These are phyloP conservation scores for Pseudogymnoascus sp. DNA, from an alignment of 2,329 filamentous ascomycete species.

Conservation along the genomic window DNA sequence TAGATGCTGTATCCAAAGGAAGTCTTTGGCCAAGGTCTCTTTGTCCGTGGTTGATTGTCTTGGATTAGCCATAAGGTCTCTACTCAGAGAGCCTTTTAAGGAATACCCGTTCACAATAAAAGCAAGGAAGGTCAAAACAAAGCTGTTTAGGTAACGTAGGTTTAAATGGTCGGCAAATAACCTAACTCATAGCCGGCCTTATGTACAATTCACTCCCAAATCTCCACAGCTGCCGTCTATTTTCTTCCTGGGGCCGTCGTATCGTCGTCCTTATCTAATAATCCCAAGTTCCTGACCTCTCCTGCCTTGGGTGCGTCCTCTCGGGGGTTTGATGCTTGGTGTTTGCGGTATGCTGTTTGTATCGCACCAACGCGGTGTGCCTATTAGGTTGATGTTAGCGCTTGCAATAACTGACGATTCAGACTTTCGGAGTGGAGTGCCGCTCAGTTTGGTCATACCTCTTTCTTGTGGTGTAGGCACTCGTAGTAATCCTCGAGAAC, in stretches of 20 bases:
- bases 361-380: slow-evolving; percentile 68
- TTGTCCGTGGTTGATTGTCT: neutral
- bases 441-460: slow-evolving; percentile 52
- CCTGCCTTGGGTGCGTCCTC: slow-evolving; percentile 75
- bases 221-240: slow-evolving; percentile 16
- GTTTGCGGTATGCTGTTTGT: slow-evolving; percentile 77
- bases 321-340: slow-evolving; percentile 63
- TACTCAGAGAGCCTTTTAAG: neutral
- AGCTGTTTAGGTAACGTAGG: slow-evolving; percentile 7
- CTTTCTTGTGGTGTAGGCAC: slow-evolving; percentile 97
- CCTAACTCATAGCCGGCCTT: slow-evolving; percentile 15
- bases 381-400: slow-evolving; percentile 28
- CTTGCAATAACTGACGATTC: neutral
- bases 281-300: slow-evolving; percentile 77
- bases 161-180: slow-evolving; percentile 4
- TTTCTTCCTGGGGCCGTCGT: slow-evolving; percentile 44
- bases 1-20: neutral
- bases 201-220: slow-evolving; percentile 22
- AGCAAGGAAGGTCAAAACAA: neutral
- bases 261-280: slow-evolving; percentile 78
- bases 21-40: neutral
- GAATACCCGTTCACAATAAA: slow-evolving; percentile 1
- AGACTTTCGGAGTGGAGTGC: slow-evolving; percentile 3
- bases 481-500: slow-evolving; percentile 96
- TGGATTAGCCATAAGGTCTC: neutral